Percentiles rank a stretch among this genome's conserved stretches.
Conservation (phyloP, 495 filamentous ascomycete genomes). For the Aspergillus panamensis region DNA sequence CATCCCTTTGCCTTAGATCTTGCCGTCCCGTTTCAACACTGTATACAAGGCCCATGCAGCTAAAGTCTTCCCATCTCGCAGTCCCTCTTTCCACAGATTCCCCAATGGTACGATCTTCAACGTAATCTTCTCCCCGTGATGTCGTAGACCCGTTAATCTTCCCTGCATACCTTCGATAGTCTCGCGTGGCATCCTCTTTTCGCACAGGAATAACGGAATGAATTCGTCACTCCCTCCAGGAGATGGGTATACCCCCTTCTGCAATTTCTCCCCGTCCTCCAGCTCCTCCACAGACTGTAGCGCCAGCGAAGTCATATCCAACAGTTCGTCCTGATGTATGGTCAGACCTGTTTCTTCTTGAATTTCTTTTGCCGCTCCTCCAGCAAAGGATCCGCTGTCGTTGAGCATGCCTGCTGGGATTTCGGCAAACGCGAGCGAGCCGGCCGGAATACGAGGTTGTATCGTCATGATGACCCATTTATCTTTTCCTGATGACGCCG, state of each 20-base stretch:
- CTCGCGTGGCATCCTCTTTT: slow-evolving; percentile 60
- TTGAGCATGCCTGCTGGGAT: slow-evolving; percentile 91
- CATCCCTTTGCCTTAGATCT: slow-evolving; percentile 38
- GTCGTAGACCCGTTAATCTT: slow-evolving; percentile 71
- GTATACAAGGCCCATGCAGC: slow-evolving; percentile 74
- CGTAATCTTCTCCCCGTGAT: slow-evolving; percentile 80
- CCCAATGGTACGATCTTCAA: slow-evolving; percentile 68
- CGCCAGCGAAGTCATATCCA: slow-evolving; percentile 66
- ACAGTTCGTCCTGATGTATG: slow-evolving; percentile 53
- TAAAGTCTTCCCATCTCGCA: slow-evolving; percentile 75
- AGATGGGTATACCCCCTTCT: slow-evolving; percentile 68
- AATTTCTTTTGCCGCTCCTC: slow-evolving; percentile 78
- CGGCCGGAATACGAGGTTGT: slow-evolving; percentile 78
- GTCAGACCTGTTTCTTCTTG: slow-evolving; percentile 71
- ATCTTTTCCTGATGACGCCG: slow-evolving; percentile 35
- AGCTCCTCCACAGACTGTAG: slow-evolving; percentile 29
- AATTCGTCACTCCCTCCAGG: slow-evolving; percentile 83
- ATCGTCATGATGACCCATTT: slow-evolving; percentile 75
- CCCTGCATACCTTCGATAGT: slow-evolving; percentile 69
- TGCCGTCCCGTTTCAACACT: slow-evolving; percentile 63
- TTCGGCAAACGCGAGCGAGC: slow-evolving; percentile 70
- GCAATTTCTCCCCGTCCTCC: slow-evolving; percentile 44
- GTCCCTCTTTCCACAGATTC: slow-evolving; percentile 72
- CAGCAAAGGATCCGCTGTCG: slow-evolving; percentile 67
- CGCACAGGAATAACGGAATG: slow-evolving; percentile 71